Evolutionary conservation across 2,329 filamentous ascomycete species (phyloP), one percentile per base, ranked within the genome.

Genomic region (Xylariaceae sp.): DNA sequence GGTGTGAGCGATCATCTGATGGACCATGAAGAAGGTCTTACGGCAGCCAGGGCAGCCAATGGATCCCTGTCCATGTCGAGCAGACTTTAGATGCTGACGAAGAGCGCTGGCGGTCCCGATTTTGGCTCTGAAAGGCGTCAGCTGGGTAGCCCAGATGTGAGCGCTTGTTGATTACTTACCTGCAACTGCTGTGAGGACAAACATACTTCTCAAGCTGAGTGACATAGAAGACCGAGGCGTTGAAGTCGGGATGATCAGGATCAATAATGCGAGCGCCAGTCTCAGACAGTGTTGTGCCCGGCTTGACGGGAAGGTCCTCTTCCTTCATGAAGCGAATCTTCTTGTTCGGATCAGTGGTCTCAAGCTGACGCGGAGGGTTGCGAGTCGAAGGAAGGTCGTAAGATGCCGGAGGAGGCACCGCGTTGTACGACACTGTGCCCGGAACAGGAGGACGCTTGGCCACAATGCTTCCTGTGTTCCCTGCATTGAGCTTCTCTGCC

Each of bases 1-100:
- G 18, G 68, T 71, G 53, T 82, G 80, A 42, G 70, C 67, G 3
- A 74, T 69, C 31, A 81, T 69, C 2, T 73, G 68, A 14, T 68
- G 61, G 17, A 73, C 62, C 2, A 66, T 68, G 7, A 62, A 62
- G 58, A 77, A 81, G 7, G 57, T 60, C 2, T 60, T 61, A 11
- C 63, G 60, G 55, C 79, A 82, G 41, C 62, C 65, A 0, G 75
- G 73, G 61, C 79, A 82, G 19, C 61, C 57, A 14, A 71, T 52
- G n/a, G 61, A 61, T 3, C 54, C 58, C 6, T 49, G 60, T 27
- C 62, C 52, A 57, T 82, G 78, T 2, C 62, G 63, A 0, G 65
- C 53, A 2, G 74, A 75, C 10, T 59, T 64, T 19, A 83, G 69
- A 57, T 82, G 80, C 0, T 22, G 40, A 1, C 71, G 48, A 6